A percentile compares a stretch with the other conserved stretches of the same genome.
phyloP scores from a whole-genome alignment of 768 basidiomycete species.

The Gymnopilus dilepis region DNA sequence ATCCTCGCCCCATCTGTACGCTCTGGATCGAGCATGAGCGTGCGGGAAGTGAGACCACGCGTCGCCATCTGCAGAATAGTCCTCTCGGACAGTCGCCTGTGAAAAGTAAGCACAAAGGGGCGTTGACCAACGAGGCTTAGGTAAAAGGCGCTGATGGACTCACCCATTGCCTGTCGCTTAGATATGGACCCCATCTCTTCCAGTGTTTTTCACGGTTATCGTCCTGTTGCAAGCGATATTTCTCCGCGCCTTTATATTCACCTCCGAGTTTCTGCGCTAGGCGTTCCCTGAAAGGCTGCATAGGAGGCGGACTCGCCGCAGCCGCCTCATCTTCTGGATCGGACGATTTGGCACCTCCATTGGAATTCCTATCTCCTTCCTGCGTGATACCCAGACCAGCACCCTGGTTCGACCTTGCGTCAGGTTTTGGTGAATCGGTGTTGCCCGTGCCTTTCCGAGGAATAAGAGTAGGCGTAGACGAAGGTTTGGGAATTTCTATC shows the following conservation, averaged over 20 bases:
- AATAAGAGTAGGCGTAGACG: conserved; percentile 45
- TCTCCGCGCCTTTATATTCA: conserved; percentile 83
- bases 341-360: conserved; percentile 11
- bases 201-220: conserved; percentile 83
- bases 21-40: conserved; percentile 89
- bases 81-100: conserved; percentile 97
- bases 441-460: conserved; percentile 49
- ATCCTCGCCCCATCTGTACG: conserved; percentile 99
- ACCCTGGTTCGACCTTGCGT: neutral
- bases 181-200: conserved; percentile 99
- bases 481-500: conserved; percentile 72
- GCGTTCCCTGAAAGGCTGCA: conserved; percentile 61
- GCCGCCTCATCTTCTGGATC: conserved; percentile 23
- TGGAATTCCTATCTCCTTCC: neutral
- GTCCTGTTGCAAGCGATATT: conserved; percentile 84
- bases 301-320: conserved; percentile 21
- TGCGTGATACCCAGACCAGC: conserved; percentile 13
- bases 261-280: conserved; percentile 67
- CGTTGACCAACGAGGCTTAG: neutral
- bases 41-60: conserved; percentile 97
- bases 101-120: conserved; percentile 20
- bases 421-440: conserved; percentile 13
- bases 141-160: conserved; percentile 31
- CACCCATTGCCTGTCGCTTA: conserved; percentile 98
- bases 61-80: conserved; percentile 96